Base-by-base conservation (phyloP, 768 basidiomycete species). In the Tricholoma matsutake region DNA sequence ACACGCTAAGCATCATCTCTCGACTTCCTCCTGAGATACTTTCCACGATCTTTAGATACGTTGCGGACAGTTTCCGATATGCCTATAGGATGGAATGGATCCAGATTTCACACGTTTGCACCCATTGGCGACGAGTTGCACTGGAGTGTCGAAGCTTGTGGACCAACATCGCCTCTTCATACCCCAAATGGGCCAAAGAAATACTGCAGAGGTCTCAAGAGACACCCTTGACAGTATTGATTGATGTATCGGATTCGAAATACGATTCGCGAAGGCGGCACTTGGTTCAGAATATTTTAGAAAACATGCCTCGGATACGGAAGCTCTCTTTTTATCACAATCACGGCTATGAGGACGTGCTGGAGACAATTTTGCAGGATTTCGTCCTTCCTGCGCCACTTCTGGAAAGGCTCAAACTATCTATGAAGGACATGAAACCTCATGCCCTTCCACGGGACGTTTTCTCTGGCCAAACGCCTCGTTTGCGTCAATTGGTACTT, bases 1-100 rank as follows among this genome's bases (percentile, higher is more conserved):
- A 63, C 43, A 31, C 47, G 18, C 58, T 63, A 5, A 54, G 16
- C 10, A 31, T 63, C 29, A 47, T 43, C 7, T 25, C 32, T 20
- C 58, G 61, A 54, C 61, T 59, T 56, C 61, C 61, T 8, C 61
- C 32, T 2, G 61, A 63, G 56, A 31, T 63, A 8, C 28, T 59
- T 1, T 51, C 22, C 10, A n/a, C 10, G 9, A 59, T 63, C 25
- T 63, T 63, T n/a, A 39, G 43, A 55, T 47, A 32, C 16, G 54
- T 58, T 8, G 45, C 47, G 11, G 25, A 49, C 28, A 11, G 11
- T 28, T n/a, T n/a, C n/a, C n/a, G n/a, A n/a, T n/a, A n/a, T n/a
- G n/a, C n/a, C n/a, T 3, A 13, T 2, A 41, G 28, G 9, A 29
- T 53, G 22, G 14, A 8, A 28, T 63, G 61, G 61, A 51, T 63